A percentile compares a stretch with the other conserved stretches of the same genome.
Conservation (phyloP, 306 rosid genomes). For the Quercus parvula region DNA sequence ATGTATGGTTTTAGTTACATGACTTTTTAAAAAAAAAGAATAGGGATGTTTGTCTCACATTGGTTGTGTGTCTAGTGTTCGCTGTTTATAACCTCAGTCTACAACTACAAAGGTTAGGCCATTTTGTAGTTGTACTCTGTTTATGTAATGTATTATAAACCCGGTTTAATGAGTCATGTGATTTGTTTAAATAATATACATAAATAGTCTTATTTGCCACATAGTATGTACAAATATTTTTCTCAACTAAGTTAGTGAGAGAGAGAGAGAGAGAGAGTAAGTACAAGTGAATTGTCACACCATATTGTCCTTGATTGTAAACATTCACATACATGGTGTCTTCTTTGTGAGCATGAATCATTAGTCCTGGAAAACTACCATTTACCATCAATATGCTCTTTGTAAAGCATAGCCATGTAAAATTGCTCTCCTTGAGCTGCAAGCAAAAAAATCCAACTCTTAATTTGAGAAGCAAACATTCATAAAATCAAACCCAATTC, state of each 20-base stretch:
- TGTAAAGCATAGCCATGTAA: not conserved
- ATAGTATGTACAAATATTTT: not conserved
- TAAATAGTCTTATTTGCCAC: not conserved
- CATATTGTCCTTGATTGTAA: not conserved
- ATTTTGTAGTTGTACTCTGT: no score
- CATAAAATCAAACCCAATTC: no score
- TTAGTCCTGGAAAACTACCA: slow-evolving; percentile 2
- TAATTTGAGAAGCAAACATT: not conserved
- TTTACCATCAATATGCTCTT: not conserved
- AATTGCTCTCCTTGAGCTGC: not conserved
- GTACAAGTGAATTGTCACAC: slow-evolving; percentile 3
- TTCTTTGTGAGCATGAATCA: not conserved
- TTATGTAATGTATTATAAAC: no score
- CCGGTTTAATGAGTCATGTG: no score
- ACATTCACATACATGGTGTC: slow-evolving; percentile 5
- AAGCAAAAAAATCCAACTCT: not conserved
- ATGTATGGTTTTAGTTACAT: no score
- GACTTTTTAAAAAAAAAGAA: no score
- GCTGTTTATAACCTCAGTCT: no score
- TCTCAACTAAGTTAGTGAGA: not conserved
- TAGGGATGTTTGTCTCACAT: no score
- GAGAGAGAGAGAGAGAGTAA: not conserved
- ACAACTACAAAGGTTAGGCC: no score
- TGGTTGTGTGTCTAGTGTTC: no score
- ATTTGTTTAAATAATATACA: no score